Base-by-base conservation (phyloP, 306 rosid genomes). In the Abrus precatorius region DNA sequence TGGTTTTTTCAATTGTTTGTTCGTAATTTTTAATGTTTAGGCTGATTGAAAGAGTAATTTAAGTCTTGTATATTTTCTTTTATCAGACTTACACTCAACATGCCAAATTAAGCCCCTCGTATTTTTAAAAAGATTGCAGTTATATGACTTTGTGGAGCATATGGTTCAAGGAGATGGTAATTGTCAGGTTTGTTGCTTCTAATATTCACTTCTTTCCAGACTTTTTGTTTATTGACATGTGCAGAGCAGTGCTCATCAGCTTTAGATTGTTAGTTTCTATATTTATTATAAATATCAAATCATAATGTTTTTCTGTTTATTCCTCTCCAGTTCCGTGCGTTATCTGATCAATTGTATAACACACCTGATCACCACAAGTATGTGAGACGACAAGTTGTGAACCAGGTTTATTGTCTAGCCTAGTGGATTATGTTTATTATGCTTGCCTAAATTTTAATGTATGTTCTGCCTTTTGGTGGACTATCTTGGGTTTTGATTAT, bases 101-200 rank as follows among this genome's bases (percentile, higher is more conserved):
- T 68, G 49, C 57, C 79, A 77, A 76, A 67, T 60, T 86, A 76
- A 80, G 28, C 59, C 29, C n/a, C 12, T 28, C 38, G 13, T 80
- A 61, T 72, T 56, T 59, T 57, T 11, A 27, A 67, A 80, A 81
- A 95, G 97, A 88, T 87, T 95, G 89, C 95, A 89, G 66, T 57
- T 83, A 55, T 90, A 88, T 84, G 92, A 89, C 76, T 89, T 92
- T 38, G 69, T 85, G 79, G 97, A 92, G 83, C 90, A 54, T 57
- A 84, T 78, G 84, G 90, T 93, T 48, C 85, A 86, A 82, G 97
- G 97, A 69, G 99, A 93, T 78, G 99, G 99, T 56, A 95, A 95
- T 83, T 92, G 98, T 69, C 97, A 92, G 97, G 98, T 91, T 67
- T 36, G 91, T 74, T 68, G 41, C 73, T 78, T 59, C 75, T 38